These are phyloP conservation scores for Hamamelis virginiana DNA, from an alignment of 164 flowering plant species.

Conservation along the genomic window DNA sequence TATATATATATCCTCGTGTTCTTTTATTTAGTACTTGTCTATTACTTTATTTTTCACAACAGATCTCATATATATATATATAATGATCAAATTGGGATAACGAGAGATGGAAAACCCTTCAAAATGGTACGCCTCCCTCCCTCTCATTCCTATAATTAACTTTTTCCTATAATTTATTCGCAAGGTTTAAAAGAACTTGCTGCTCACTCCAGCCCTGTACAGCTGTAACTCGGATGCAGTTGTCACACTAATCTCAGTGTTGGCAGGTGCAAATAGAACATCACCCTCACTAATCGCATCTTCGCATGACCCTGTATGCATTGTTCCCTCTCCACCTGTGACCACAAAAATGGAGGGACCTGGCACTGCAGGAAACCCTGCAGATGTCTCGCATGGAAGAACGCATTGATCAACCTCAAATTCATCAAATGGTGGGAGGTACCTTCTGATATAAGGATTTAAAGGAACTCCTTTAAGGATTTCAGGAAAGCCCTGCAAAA, in stretches of 20 bases:
- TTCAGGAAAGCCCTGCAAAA: slow-evolving; percentile 75
- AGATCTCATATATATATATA: no score
- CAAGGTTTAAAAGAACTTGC: slow-evolving; percentile 40
- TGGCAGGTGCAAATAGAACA: slow-evolving; percentile 73
- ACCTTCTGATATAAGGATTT: slow-evolving; percentile 52
- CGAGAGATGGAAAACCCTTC: no score
- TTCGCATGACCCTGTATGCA: slow-evolving; percentile 23
- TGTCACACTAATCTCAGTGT: slow-evolving; percentile 36
- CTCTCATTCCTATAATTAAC: no score
- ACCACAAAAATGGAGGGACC: slow-evolving; percentile 80
- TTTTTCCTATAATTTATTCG: no score
- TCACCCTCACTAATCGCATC: slow-evolving; percentile 49
- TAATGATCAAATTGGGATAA: no score
- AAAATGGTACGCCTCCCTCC: no score
- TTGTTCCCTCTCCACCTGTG: slow-evolving; percentile 55
- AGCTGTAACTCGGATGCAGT: slow-evolving; percentile 42
- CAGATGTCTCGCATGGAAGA: slow-evolving; percentile 50
- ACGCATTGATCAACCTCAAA: slow-evolving; percentile 83
- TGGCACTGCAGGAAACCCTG: slow-evolving; percentile 51
- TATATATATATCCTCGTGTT: no score
- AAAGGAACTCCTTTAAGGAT: slow-evolving; percentile 60
- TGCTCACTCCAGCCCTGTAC: slow-evolving; percentile 71
- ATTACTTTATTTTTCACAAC: no score
- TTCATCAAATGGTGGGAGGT: slow-evolving; percentile 84
- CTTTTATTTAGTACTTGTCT: no score